Percentiles rank a stretch among this genome's conserved stretches.
These are phyloP conservation scores for Plasmodium falciparum DNA, from an alignment of 169 alveolate genomes.

Conservation along the genomic window DNA sequence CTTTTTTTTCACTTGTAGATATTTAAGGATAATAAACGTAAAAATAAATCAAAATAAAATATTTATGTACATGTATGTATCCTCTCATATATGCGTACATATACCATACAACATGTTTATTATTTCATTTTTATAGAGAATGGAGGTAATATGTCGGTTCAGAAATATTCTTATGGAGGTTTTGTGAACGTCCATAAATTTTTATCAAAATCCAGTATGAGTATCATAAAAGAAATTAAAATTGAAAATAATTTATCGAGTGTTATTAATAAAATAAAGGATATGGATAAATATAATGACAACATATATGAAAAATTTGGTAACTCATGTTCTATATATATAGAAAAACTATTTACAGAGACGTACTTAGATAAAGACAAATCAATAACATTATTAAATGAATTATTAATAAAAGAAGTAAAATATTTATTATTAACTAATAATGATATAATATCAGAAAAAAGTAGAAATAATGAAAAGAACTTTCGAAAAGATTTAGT, in stretches of 20 bases:
- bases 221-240: conserved; percentile 39
- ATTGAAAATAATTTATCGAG: conserved; percentile 15
- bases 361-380: conserved; percentile 35
- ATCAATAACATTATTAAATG: conserved; percentile 40
- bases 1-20: conserved; percentile 7
- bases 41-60: neutral
- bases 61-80: neutral
- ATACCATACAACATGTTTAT: neutral
- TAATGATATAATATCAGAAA: conserved; percentile 25
- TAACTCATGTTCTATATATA: conserved; percentile 26
- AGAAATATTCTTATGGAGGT: conserved; percentile 60
- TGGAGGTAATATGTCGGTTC: conserved; percentile 29
- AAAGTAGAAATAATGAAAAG: conserved; percentile 31
- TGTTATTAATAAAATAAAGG: conserved; percentile 6
- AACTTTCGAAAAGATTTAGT: conserved; percentile 37
- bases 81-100: neutral
- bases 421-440: conserved; percentile 47
- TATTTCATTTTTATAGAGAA: conserved; percentile 5
- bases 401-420: conserved; percentile 69
- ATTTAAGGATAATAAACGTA: conserved; percentile 40
- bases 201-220: conserved; percentile 19
- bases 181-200: conserved; percentile 35
- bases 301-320: conserved; percentile 27
- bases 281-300: conserved; percentile 25
- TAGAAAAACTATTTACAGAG: conserved; percentile 59